Evolutionary conservation across 352 stramenopile genomes (phyloP).

Genomic region (Phytophthora cryptogea): DNA sequence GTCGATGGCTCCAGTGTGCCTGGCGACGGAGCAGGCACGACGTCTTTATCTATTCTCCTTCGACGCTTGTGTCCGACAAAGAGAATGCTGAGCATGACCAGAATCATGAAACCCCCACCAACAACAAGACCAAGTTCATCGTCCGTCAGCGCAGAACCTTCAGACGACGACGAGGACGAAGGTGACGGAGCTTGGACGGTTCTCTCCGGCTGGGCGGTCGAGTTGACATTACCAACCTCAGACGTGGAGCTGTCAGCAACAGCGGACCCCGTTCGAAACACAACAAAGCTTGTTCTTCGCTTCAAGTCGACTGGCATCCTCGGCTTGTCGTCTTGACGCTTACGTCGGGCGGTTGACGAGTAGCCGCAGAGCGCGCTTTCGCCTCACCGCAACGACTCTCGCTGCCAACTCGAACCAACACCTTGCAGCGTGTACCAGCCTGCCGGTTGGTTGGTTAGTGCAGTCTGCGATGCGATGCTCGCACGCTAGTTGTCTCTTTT

Average conservation of each 20-base stretch:
- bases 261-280: slow-evolving; percentile 8
- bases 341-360: slow-evolving; percentile 13
- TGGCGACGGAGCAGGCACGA: slow-evolving; percentile 10
- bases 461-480: slow-evolving; percentile 5
- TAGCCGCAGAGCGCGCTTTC: slow-evolving; percentile 8
- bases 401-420: slow-evolving; percentile 16
- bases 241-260: slow-evolving; percentile 1
- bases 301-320: slow-evolving; percentile 15
- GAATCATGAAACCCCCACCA: slow-evolving; percentile 20
- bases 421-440: slow-evolving; percentile 20
- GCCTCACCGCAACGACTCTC: slow-evolving; percentile 33
- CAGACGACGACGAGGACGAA: slow-evolving; percentile 12
- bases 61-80: slow-evolving; percentile 28
- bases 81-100: slow-evolving; percentile 27
- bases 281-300: slow-evolving; percentile 16
- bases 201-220: slow-evolving; percentile 12
- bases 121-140: slow-evolving; percentile 34
- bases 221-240: slow-evolving; percentile 14
- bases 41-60: slow-evolving; percentile 19
- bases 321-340: slow-evolving; percentile 7
- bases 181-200: slow-evolving; percentile 18
- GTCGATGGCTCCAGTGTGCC: slow-evolving; percentile 19
- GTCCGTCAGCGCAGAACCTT: slow-evolving; percentile 18
- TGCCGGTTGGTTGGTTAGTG: slow-evolving; percentile 28
- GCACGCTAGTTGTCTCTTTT: slow-evolving; percentile 22